Evolutionary conservation across 768 basidiomycete species (phyloP).

Genomic region (Omphalotus guepiniiformis): DNA sequence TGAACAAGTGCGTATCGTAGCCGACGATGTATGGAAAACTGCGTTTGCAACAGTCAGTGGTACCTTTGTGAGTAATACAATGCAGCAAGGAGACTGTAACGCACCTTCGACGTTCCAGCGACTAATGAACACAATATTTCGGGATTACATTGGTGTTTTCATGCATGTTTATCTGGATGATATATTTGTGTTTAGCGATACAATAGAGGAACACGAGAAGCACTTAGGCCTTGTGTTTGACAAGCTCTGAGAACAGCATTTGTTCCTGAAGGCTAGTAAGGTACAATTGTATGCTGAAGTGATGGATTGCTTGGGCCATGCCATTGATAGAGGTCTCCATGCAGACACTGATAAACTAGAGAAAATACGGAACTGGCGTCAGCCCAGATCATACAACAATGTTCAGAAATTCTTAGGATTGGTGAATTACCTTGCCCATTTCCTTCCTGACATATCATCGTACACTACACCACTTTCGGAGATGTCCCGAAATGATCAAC

Average conservation of each 20-base stretch:
- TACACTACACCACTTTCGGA: slow-evolving; percentile 18
- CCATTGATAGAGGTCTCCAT: slow-evolving; percentile 25
- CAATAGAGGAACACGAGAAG: slow-evolving; percentile 22
- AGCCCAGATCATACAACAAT: slow-evolving; percentile 10
- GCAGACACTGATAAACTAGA: slow-evolving; percentile 25
- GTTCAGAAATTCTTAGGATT: slow-evolving; percentile 27
- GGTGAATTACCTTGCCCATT: slow-evolving; percentile 24
- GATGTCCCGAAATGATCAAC: slow-evolving; percentile 9
- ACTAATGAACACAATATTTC: slow-evolving; percentile 26
- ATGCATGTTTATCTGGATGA: slow-evolving; percentile 1
- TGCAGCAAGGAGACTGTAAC: slow-evolving; percentile 28
- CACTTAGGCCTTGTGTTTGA: slow-evolving; percentile 22
- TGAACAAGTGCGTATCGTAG: slow-evolving; percentile 25
- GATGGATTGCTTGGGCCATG: slow-evolving; percentile 26
- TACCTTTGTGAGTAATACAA: slow-evolving; percentile 27
- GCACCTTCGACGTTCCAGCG: slow-evolving; percentile 27
- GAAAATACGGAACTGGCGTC: slow-evolving; percentile 1
- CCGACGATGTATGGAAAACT: slow-evolving; percentile 15
- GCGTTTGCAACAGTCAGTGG: slow-evolving; percentile 26
- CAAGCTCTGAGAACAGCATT: slow-evolving; percentile 11
- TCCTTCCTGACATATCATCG: slow-evolving; percentile 22
- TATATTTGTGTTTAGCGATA: slow-evolving; percentile 12
- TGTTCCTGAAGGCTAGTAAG: slow-evolving; percentile 24
- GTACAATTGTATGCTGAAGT: slow-evolving; percentile 15
- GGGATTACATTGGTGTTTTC: slow-evolving; percentile 1